Evolutionary conservation across 2,329 filamentous ascomycete species (phyloP).

Genomic region (Neonectria sp.): DNA sequence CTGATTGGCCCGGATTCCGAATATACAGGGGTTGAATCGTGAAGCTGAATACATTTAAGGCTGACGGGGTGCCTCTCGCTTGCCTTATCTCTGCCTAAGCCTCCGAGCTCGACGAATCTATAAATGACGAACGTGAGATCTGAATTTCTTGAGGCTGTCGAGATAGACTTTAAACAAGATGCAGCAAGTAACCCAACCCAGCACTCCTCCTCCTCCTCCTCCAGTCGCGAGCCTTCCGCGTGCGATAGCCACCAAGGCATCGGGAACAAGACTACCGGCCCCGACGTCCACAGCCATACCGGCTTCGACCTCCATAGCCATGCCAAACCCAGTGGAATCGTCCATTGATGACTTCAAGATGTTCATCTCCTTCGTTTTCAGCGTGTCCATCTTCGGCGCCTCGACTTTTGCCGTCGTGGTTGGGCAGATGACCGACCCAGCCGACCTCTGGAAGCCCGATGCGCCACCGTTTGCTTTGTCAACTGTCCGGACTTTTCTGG

Average conservation of each 20-base stretch:
- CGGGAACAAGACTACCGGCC: not conserved
- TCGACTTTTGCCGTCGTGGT: conserved; percentile 12
- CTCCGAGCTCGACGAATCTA: too few species aligned
- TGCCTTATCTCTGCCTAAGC: too few species aligned
- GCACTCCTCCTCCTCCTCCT: too few species aligned
- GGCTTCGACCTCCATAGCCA: too few species aligned
- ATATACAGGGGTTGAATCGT: too few species aligned
- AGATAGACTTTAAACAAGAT: not conserved
- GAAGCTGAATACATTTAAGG: too few species aligned
- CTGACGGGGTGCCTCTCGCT: too few species aligned
- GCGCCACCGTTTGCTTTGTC: not conserved
- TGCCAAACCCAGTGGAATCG: not conserved
- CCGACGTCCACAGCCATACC: not conserved
- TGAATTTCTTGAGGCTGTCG: not conserved
- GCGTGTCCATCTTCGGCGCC: conserved; percentile 11
- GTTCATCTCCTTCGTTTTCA: conserved; percentile 6
- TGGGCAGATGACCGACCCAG: conserved; percentile 11
- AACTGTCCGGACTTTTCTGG: conserved; percentile 2
- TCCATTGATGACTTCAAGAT: conserved; percentile 1
- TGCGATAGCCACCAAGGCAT: not conserved
- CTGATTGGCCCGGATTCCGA: too few species aligned
- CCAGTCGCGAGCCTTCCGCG: not conserved
- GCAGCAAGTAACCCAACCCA: not conserved
- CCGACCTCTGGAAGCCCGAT: conserved; percentile 8
- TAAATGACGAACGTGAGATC: too few species aligned